Conservation (phyloP, 2,329 filamentous ascomycete species). For the Westerdykella sp. region DNA sequence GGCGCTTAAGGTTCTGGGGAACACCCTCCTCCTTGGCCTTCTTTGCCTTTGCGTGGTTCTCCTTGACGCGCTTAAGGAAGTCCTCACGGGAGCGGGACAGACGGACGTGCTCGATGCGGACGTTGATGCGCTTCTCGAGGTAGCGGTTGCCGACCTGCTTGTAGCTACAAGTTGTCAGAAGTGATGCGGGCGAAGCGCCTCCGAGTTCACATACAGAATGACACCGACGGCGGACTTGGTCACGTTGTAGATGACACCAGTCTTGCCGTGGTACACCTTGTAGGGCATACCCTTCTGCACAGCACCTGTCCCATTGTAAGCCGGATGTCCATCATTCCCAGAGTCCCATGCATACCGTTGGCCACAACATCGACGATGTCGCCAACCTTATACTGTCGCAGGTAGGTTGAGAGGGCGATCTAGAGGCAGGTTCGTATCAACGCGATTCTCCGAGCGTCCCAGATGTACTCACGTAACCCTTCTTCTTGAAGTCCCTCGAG, state of each 20-base stretch:
- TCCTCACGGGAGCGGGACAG: constrained; percentile 94
- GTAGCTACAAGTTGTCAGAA: constrained; percentile 47
- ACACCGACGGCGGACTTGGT: constrained; percentile 96
- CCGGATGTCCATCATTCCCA: constrained; percentile 2
- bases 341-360: constrained; percentile 66
- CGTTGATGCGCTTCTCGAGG: constrained; percentile 99
- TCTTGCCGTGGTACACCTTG: constrained; percentile 99
- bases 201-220: constrained; percentile 58
- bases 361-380: constrained; percentile 98
- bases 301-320: constrained; percentile 29
- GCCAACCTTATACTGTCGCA: constrained; percentile 92
- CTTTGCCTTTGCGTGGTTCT: constrained; percentile 86
- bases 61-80: constrained; percentile 94
- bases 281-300: constrained; percentile 69
- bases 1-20: constrained; percentile 88
- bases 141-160: constrained; percentile 99
- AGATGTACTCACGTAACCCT: background rate
- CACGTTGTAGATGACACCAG: constrained; percentile 94
- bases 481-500: constrained; percentile 3
- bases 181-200: background rate
- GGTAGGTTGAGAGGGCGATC: constrained; percentile 89
- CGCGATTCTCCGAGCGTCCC: constrained; percentile 2
- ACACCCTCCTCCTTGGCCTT: constrained; percentile 86
- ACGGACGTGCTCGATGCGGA: constrained; percentile 94
- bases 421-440: constrained; percentile 18